phyloP scores from a whole-genome alignment of 306 rosid genomes.

The Cicer arietinum region DNA sequence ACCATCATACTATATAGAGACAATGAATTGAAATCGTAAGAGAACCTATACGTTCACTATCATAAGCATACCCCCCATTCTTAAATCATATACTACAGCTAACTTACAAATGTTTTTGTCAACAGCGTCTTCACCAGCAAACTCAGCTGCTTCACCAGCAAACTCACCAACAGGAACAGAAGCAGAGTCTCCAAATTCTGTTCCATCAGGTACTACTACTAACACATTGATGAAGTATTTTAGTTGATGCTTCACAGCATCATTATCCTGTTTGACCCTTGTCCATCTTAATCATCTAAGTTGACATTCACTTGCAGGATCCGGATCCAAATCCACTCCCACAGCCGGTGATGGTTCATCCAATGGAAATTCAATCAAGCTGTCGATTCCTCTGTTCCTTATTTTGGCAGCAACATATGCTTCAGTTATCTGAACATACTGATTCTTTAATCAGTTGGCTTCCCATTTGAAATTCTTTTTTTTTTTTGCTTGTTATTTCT shows the following conservation, averaged over 20 bases:
- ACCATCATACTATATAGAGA: background rate
- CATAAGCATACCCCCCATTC: background rate
- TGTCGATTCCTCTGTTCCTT: slow-evolving; percentile 57
- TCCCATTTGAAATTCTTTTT: slow-evolving; percentile 12
- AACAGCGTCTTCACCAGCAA: slow-evolving; percentile 71
- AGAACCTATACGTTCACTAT: background rate
- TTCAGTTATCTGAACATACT: slow-evolving; percentile 48
- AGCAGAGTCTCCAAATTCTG: slow-evolving; percentile 66
- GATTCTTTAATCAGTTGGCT: slow-evolving; percentile 44
- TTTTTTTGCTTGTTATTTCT: slow-evolving; percentile 19
- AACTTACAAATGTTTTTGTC: slow-evolving; percentile 33
- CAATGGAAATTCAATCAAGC: slow-evolving; percentile 58
- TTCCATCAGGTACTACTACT: slow-evolving; percentile 78
- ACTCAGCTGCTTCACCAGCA: slow-evolving; percentile 71
- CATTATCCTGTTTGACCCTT: slow-evolving; percentile 4
- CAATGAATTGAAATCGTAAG: background rate
- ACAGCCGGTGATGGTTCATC: slow-evolving; percentile 63
- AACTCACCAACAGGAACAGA: slow-evolving; percentile 70
- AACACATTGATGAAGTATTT: background rate
- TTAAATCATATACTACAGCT: slow-evolving; percentile 21
- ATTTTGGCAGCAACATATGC: slow-evolving; percentile 57
- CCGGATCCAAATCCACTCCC: slow-evolving; percentile 73
- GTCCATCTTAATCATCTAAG: slow-evolving; percentile 37
- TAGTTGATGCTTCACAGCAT: slow-evolving; percentile 10
- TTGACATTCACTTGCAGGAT: slow-evolving; percentile 55